Conservation (phyloP, 2,329 filamentous ascomycete genomes). For the Ceratocystis albifundus region DNA sequence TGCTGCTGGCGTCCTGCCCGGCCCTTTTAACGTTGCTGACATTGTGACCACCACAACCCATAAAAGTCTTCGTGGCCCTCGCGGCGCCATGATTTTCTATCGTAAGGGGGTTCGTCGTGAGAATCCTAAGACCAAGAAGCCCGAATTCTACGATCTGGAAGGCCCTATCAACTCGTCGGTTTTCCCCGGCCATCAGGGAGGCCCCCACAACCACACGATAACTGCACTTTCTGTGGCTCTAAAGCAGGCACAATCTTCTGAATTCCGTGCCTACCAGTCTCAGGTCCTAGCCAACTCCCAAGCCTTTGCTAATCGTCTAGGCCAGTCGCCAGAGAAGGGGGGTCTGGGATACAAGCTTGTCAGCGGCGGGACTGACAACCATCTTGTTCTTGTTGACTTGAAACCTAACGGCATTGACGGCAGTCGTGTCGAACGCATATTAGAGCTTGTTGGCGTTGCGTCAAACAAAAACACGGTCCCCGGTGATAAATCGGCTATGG, state of each 20-base stretch:
- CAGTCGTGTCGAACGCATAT: slow-evolving; percentile 74
- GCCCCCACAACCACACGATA: slow-evolving; percentile 98
- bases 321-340: slow-evolving; percentile 58
- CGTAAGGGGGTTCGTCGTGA: slow-evolving; percentile 77
- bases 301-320: slow-evolving; percentile 60
- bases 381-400: slow-evolving; percentile 84
- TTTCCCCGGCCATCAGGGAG: slow-evolving; percentile 95
- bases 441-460: slow-evolving; percentile 90
- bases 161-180: slow-evolving; percentile 89
- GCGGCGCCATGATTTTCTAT: slow-evolving; percentile 98
- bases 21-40: slow-evolving; percentile 80
- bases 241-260: slow-evolving; percentile 78
- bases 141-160: slow-evolving; percentile 83
- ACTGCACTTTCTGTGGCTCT: slow-evolving; percentile 87
- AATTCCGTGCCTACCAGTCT: slow-evolving; percentile 88
- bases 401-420: slow-evolving; percentile 83
- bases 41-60: slow-evolving; percentile 97
- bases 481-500: slow-evolving; percentile 84
- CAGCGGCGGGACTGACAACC: slow-evolving; percentile 91
- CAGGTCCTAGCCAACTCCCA: slow-evolving; percentile 86
- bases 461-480: slow-evolving; percentile 99
- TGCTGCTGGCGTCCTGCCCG: slow-evolving; percentile 79
- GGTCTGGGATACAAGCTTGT: slow-evolving; percentile 80
- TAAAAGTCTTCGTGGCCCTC: slow-evolving; percentile 89
- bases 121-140: slow-evolving; percentile 74